Evolutionary conservation across 2,329 filamentous ascomycete species (phyloP).

Genomic region (Daldinia sp.): DNA sequence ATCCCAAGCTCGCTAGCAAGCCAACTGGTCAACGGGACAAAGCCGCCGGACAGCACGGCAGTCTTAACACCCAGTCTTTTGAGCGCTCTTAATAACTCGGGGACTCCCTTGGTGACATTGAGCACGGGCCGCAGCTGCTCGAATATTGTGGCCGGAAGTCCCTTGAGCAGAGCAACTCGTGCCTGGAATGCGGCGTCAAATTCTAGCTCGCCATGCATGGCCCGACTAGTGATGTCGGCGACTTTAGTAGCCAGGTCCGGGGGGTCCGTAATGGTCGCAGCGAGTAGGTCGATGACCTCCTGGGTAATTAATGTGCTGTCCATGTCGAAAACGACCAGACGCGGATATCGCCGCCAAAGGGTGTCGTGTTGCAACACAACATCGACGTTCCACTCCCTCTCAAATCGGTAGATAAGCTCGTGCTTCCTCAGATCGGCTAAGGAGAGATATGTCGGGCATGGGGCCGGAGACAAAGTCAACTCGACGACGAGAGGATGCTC

Average conservation of each 20-base stretch:
- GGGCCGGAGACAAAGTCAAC: slow-evolving; percentile 71
- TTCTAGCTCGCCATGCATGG: slow-evolving; percentile 96
- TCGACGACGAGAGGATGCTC: slow-evolving; percentile 74
- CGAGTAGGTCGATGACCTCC: slow-evolving; percentile 97
- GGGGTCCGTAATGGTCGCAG: slow-evolving; percentile 77
- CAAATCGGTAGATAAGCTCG: slow-evolving; percentile 84
- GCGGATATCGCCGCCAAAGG: slow-evolving; percentile 81
- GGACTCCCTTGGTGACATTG: slow-evolving; percentile 84
- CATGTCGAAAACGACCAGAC: slow-evolving; percentile 97
- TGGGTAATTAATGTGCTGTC: slow-evolving; percentile 97
- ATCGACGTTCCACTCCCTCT: slow-evolving; percentile 90
- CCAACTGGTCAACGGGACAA: slow-evolving; percentile 89
- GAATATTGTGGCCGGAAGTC: slow-evolving; percentile 83
- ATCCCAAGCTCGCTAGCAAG: slow-evolving; percentile 83
- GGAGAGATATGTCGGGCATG: slow-evolving; percentile 71
- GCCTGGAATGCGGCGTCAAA: slow-evolving; percentile 87
- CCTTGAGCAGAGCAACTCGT: slow-evolving; percentile 83
- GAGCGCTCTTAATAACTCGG: slow-evolving; percentile 77
- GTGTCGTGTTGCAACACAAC: slow-evolving; percentile 80
- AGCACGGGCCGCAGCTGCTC: slow-evolving; percentile 80
- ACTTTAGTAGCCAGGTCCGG: slow-evolving; percentile 83
- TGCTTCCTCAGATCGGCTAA: slow-evolving; percentile 80
- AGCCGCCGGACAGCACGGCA: slow-evolving; percentile 92
- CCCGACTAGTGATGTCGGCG: slow-evolving; percentile 88
- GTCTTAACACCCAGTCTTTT: slow-evolving; percentile 86